Evolutionary conservation across 192 early-diverging fungal species (phyloP).

Genomic region (Anaeromyces robustus): DNA sequence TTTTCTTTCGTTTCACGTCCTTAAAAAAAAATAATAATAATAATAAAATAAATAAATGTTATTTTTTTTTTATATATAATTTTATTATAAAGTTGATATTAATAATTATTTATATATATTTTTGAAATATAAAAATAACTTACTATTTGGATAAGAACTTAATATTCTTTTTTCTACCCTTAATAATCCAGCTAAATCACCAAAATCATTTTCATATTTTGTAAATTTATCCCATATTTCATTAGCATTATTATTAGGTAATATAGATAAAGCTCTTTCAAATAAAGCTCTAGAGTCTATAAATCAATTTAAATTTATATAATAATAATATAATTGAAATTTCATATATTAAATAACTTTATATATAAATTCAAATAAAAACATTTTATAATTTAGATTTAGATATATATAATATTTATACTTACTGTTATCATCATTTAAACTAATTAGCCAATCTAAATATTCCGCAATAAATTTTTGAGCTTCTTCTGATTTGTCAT

Average conservation of each 20-base stretch:
- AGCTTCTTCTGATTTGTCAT: not conserved
- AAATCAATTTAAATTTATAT: too few species aligned
- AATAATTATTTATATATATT: too few species aligned
- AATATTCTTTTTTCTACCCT: not conserved
- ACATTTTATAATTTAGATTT: too few species aligned
- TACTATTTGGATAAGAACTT: not conserved
- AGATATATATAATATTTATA: too few species aligned
- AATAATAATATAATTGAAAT: too few species aligned
- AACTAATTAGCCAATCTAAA: conserved; percentile 68
- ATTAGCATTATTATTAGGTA: not conserved
- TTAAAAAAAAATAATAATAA: not conserved
- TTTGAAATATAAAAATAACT: too few species aligned
- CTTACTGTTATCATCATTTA: conserved; percentile 80
- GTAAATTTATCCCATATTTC: not conserved
- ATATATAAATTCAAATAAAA: too few species aligned
- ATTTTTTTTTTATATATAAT: too few species aligned
- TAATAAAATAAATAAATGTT: too few species aligned
- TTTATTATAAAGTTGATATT: too few species aligned
- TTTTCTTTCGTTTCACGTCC: conserved; percentile 6
- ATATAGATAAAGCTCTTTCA: not conserved
- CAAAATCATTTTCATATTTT: not conserved
- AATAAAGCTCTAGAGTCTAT: not conserved
- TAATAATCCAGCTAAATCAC: not conserved
- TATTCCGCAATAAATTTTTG: conserved; percentile 55
- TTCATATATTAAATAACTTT: too few species aligned